Percentiles rank a stretch among this genome's conserved stretches.
Conservation (phyloP, 208 protist species). For the Perkinsela sp. region DNA sequence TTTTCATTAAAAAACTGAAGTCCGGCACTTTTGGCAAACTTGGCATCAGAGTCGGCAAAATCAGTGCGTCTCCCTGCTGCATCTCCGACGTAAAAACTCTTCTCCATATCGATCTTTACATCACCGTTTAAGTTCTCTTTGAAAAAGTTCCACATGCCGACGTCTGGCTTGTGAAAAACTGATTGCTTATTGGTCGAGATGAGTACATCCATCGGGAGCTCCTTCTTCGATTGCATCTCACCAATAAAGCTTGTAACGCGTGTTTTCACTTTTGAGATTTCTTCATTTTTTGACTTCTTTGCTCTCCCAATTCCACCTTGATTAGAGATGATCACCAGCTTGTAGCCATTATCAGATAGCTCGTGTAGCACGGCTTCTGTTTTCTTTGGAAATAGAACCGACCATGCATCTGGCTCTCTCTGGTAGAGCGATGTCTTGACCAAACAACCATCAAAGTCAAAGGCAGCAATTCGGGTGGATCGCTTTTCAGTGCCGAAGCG, state of each 20-base stretch:
- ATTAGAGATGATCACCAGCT: conserved; percentile 68
- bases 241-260: conserved; percentile 12
- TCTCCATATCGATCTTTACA: conserved; percentile 4
- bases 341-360: conserved; percentile 20
- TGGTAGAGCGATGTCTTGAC: not conserved
- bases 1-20: conserved; percentile 66
- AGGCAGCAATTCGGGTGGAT: not conserved
- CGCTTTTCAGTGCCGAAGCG: not conserved
- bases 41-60: conserved; percentile 58
- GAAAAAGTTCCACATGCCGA: conserved; percentile 48
- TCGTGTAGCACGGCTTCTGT: conserved; percentile 8
- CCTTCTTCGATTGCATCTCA: conserved; percentile 7
- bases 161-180: conserved; percentile 48
- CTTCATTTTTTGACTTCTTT: conserved; percentile 15
- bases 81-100: conserved; percentile 68
- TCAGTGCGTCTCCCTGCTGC: conserved; percentile 70
- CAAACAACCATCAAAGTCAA: not conserved
- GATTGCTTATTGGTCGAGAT: conserved; percentile 29
- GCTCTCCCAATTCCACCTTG: conserved; percentile 40
- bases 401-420: not conserved
- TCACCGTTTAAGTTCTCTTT: conserved; percentile 9
- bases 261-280: conserved; percentile 8
- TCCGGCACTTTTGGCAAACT: conserved; percentile 49
- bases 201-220: conserved; percentile 33
- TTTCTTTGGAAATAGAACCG: not conserved